Evolutionary conservation across 257 asterid genomes (phyloP), one percentile per base, ranked within the genome.

Genomic region (Solanum sejunctum): DNA sequence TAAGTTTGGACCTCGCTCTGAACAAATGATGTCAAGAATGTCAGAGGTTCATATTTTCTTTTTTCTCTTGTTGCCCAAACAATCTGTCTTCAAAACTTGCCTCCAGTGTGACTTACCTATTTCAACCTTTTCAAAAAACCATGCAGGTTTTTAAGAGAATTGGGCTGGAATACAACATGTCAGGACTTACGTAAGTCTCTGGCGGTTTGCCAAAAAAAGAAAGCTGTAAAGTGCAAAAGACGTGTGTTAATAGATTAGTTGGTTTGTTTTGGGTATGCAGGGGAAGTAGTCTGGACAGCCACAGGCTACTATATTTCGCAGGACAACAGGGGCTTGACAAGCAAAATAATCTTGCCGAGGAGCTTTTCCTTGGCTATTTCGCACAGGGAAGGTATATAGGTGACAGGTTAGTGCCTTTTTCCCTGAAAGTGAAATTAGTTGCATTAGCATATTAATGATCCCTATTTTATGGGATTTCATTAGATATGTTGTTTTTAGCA

Each of bases 281-380:
- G 86, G 97, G 96, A 85, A 91, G 81, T 85, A 89, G 92, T 84
- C 71, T 91, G 86, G 96, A 93, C 54, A 93, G 97, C 88, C 97
- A 93, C 89, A 88, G 96, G 86, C 89, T 93, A 23, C 84, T 93
- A 71, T 87, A 88, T 84, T 88, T 91, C 84, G 97, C 96, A 51
- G 97, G 96, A 41, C 84, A 87, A 55, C 94, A 89, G 84, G 94
- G 93, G 17, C 73, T 32, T 12, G 97, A 92, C 26, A 93, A 92
- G 91, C 99, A 96, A 86, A 92, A 96, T 82, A 85, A 91, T 10
- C 97, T 95, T 12, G 93, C 89, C 3, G 97, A 96, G 89, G 96
- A 93, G 91, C 93, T 96, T 85, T 80, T 81, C 80, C 71, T 85
- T 26, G 98, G 98, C 86, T 95, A 95, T 88, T 95, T 96, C 88